Base-by-base conservation (phyloP, 2,329 filamentous ascomycete genomes). In the Boeremia exigua region DNA sequence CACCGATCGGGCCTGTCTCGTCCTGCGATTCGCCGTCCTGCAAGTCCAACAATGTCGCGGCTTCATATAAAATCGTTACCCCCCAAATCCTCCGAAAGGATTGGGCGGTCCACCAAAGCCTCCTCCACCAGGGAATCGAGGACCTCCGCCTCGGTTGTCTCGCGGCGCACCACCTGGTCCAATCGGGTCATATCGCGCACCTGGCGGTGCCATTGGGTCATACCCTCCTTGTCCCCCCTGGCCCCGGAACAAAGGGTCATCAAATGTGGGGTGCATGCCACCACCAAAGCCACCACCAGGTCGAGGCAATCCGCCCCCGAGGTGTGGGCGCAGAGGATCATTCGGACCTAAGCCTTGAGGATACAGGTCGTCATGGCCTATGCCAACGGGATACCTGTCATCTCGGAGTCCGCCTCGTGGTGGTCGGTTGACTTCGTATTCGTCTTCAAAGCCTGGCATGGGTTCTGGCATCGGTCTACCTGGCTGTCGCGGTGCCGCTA, bases 231-330 rank as follows among this genome's bases (percentile, higher is more conserved):
- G 75, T 12, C 77, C 75, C 1, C 80, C 82, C 6, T 79, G 79
- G 0, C 88, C 88, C 6, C 83, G 83, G 71, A 96, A 96, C 43
- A 97, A 76, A 6, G 91, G 92, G 70, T 98, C 93, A 66, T 96
- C 92, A 72, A 96, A 95, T 0, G 93, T 96, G 0, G 95, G 95
- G 75, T 97, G 91, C 95, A 99, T 99, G 0, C 95, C 95, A 11
- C 89, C 87, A 10, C 84, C 84, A 17, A 87, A 84, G 12, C 86
- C 84, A n/a, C 82, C 78, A 19, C 81, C 80, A 5, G 86, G 75
- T 0, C 85, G 83, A 38, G 77, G 77, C n/a, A 84, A 78, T 43
- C 84, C 82, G 48, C 84, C 82, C 6, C 87, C 84, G 51, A 91
- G 85, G 2, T 84, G 83, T 4, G 85, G 84, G 29, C 90, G 80